These are phyloP conservation scores for Cladophialophora exuberans DNA, from an alignment of 2,329 filamentous ascomycete genomes.

Conservation along the genomic window DNA sequence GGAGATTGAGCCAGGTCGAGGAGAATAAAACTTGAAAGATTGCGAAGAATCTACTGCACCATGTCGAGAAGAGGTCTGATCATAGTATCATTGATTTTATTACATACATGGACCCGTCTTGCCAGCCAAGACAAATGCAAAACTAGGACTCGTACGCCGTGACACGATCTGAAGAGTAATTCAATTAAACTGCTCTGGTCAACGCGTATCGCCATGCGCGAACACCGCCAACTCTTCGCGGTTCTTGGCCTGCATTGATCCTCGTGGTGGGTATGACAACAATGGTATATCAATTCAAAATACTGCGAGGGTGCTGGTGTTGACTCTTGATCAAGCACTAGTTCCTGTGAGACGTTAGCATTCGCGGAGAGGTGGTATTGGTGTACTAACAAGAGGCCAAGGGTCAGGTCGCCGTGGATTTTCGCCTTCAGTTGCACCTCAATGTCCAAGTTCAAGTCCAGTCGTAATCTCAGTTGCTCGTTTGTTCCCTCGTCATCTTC, in stretches of 20 bases:
- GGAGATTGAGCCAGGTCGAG: background rate
- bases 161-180: constrained; percentile 7
- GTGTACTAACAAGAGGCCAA: constrained; percentile 51
- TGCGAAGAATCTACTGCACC: background rate
- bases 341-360: constrained; percentile 31
- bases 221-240: constrained; percentile 1
- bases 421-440: constrained; percentile 67
- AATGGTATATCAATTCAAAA: no score
- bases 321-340: constrained; percentile 24
- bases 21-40: background rate
- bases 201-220: background rate
- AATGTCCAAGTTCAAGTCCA: constrained; percentile 66
- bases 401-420: constrained; percentile 66
- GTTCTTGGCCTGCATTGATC: background rate
- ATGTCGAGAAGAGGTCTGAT: constrained; percentile 3
- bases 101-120: constrained; percentile 25
- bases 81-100: constrained; percentile 24
- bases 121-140: constrained; percentile 18
- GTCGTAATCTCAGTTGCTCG: constrained; percentile 55
- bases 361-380: constrained; percentile 12
- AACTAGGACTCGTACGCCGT: constrained; percentile 23
- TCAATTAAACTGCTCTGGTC: background rate
- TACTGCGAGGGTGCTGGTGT: background rate
- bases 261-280: background rate
- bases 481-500: constrained; percentile 24